Base-by-base conservation (phyloP, 2,329 filamentous ascomycete genomes). In the Reticulascus tulasneorum region DNA sequence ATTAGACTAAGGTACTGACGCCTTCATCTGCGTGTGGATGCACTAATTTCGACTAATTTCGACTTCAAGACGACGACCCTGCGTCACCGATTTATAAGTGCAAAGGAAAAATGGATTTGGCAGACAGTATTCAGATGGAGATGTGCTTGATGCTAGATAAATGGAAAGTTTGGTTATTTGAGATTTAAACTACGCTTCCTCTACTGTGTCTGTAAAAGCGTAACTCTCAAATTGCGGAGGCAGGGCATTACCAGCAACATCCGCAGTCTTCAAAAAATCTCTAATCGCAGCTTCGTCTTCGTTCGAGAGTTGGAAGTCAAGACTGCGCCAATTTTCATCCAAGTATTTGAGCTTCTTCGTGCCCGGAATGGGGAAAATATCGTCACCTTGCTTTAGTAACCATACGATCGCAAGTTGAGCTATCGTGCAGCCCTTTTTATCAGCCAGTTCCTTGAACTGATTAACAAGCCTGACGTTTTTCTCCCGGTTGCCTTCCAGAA, bases 381-480 rank as follows among this genome's bases (percentile, higher is more conserved):
- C 56, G 8, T 60, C 54, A 3, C 69, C 72, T 42, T 74, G 68
- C 17, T 56, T 53, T 24, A 67, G 51, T 20, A 78, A 58, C 77
- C 77, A 82, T 2, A 70, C 73, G 8, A 82, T 52, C 3, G 69
- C 69, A 10, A 81, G 59, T 56, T 81, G 75, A 2, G 63, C 59
- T 3, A 64, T 46, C 1, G 72, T 73, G 37, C 60, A 63, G 3
- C 62, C 62, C 43, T 58, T 56, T 10, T 35, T 13, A 22, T 38
- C 35, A 6, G 56, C 54, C 2, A 58, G 4, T 4, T 47, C 43
- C 22, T 47, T 27, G 24, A 61, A 38, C 25, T 44, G 26, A 23
- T 50, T 42, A 9, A 55, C 53, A 13, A 55, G 34, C 29, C 43
- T n/a, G 13, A 61, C 40, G 50, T 79, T 79, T 42, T 64, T 63